Base-by-base conservation (phyloP, 306 rosid genomes). In the Corylus avellana region DNA sequence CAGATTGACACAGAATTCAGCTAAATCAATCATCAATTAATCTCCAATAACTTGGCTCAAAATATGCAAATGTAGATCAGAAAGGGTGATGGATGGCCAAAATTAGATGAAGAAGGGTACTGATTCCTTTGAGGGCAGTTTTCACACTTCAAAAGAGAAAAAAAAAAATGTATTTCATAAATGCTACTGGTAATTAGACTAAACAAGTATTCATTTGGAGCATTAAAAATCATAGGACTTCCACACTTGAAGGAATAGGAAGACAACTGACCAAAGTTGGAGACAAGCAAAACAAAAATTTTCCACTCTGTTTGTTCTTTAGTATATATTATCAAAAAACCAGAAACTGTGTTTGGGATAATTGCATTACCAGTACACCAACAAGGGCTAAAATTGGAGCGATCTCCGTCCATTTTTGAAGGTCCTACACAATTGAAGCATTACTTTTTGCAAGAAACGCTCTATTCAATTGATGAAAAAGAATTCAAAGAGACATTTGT, bases 321-420 rank as follows among this genome's bases (percentile, higher is more conserved):
- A 22, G 64, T 12, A 16, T 39, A 8, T 32, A 0, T 7, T 22
- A 8, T 20, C 27, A 22, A 35, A 3, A 12, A 48, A 18, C 46
- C 32, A 37, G 54, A 12, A 76, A 39, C 42, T 27, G 1, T 27
- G 25, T 2, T 12, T 20, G 53, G 14, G 8, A 59, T 67, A 55
- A 37, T 78, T 50, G 67, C 57, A 50, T 78, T 92, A 94, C 98
- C 95, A 94, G 88, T 49, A 94, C 88, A 18, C 98, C 95, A 55
- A 75, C 77, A 70, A 92, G 87, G 0, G 90, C 97, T 54, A 90
- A 48, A 79, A 85, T 37, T 17, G 98, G 97, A 80, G 92, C 79
- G 70, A 80, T 74, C 64, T 74, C 87, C 71, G 66, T 86, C 91
- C 85, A 90, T 50, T 75, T 72, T 57, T 85, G 86, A 63, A 81